Base-by-base conservation (phyloP, 345 rosid genomes). In the Salix purpurea region DNA sequence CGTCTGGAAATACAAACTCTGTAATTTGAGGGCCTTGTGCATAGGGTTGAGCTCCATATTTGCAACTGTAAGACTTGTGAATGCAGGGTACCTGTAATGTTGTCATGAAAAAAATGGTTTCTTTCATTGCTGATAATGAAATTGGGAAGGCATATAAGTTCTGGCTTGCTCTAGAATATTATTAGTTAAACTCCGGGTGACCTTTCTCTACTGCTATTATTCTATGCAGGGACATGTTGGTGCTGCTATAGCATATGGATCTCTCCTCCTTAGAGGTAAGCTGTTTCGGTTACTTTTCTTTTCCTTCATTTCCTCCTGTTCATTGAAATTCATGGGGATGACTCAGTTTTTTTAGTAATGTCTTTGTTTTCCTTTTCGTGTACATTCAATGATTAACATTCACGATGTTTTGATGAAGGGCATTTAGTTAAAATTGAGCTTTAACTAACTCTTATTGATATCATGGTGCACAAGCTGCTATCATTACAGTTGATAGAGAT, bases 231-330 rank as follows among this genome's bases (percentile, higher is more conserved):
- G 97, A 71, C 97, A 94, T 87, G 86, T 91, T 24, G 98, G 95
- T 84, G 98, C 98, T 44, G 97, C 97, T 24, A 72, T 91, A 71
- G 96, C 93, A 23, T 90, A 90, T 86, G 98, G 98, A 79, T 88
- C 97, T 74, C 97, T 92, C 78, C 90, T 94, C 76, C 92, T 94
- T 67, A 83, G 94, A 90, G 97, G 97, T 90, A 67, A 80, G 89
- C 67, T 73, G 30, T 48, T 50, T 19, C 4, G 0, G 2, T 14
- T 24, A 1, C 12, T 0, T 62, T 21, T 62, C 66, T 62, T n/a
- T 1, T 7, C 7, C 30, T 62, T 62, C 6, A 2, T 36, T 26
- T 34, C 66, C 30, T 1, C 2, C 5, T 62, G 11, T n/a, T 46
- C 52, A 14, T 12, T 46, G 52, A 46, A 46, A 46, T 46, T 46